Percentiles rank a stretch among this genome's conserved stretches.
Conservation (phyloP, 805 yeast species). For the Candida arabinofermentans region DNA sequence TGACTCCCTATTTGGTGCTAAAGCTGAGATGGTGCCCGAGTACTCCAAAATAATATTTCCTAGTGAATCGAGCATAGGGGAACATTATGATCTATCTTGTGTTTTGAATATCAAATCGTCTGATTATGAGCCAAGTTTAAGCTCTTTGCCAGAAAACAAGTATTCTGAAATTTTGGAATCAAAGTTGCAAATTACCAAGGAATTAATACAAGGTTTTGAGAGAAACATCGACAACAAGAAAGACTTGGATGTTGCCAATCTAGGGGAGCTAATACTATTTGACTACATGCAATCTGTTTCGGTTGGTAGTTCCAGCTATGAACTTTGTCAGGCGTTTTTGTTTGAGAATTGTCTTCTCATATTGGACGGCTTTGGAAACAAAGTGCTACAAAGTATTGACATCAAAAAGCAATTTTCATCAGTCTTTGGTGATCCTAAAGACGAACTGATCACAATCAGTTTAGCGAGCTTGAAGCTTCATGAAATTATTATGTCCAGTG, state of each 20-base stretch:
- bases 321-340: constrained; percentile 15
- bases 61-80: constrained; percentile 10
- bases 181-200: constrained; percentile 22
- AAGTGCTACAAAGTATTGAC: constrained; percentile 16
- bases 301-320: constrained; percentile 3
- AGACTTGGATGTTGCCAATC: constrained; percentile 18
- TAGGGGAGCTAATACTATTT: constrained; percentile 24
- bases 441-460: constrained; percentile 19
- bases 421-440: constrained; percentile 13
- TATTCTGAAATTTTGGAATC: constrained; percentile 12
- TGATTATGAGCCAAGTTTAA: constrained; percentile 24
- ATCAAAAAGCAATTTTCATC: constrained; percentile 23
- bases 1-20: constrained; percentile 17
- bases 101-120: constrained; percentile 22
- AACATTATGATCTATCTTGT: constrained; percentile 20
- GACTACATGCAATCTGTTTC: constrained; percentile 19
- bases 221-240: constrained; percentile 4
- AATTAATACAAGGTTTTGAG: constrained; percentile 17
- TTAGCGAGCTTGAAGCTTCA: constrained; percentile 23
- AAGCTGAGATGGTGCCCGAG: constrained; percentile 25
- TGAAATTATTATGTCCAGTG: constrained; percentile 19
- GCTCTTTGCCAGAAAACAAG: constrained; percentile 14
- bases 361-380: constrained; percentile 14
- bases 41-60: constrained; percentile 18
- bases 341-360: constrained; percentile 24